Base-by-base conservation (phyloP, 352 stramenopile species). In the Aphanomyces cochlioides region DNA sequence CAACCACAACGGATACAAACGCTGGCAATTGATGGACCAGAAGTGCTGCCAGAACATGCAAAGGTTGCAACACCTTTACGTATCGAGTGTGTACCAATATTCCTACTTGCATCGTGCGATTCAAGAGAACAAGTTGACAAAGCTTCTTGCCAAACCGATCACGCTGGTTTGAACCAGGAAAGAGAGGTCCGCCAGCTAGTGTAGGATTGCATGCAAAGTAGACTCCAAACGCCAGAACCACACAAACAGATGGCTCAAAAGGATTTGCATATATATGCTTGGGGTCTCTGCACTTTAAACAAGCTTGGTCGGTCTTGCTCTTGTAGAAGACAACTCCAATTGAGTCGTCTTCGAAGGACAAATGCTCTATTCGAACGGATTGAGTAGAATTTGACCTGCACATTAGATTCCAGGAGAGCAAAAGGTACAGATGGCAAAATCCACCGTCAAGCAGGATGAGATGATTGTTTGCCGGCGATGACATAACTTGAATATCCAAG, bases 181-280 rank as follows among this genome's bases (percentile, higher is more conserved):
- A 66, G 21, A 66, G 41, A 7, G 12, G 12, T 12, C 21, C 28
- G 13, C 13, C 13, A 7, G 5, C 12, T 13, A 45, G 47, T 19
- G 47, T 7, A 47, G 3, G 40, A 56, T 48, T 69, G 54, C 63
- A 48, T 72, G 45, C 74, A 70, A 12, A 74, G 47, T 19, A 58
- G 37, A 73, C 7, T 53, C 71, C 77, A 21, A 83, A 67, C 5
- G 75, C 58, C 54, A 50, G 78, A 69, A 7, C 68, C 72, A 17
- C n/a, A 73, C 81, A 0, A 80, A 64, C 47, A 76, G 48, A 13
- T 68, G 78, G 19, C 37, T 4, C 1, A 1, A 72, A 38, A 38
- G 76, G 76, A 47, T 81, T 79, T 19, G 74, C 66, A 41, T 80
- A 81, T 5, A 79, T 36, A 48, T 81, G 76, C 12, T 60, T 69